Evolutionary conservation across 495 filamentous ascomycete species (phyloP), one percentile per base, ranked within the genome.

Genomic region (Penicillium psychrofluorescens): DNA sequence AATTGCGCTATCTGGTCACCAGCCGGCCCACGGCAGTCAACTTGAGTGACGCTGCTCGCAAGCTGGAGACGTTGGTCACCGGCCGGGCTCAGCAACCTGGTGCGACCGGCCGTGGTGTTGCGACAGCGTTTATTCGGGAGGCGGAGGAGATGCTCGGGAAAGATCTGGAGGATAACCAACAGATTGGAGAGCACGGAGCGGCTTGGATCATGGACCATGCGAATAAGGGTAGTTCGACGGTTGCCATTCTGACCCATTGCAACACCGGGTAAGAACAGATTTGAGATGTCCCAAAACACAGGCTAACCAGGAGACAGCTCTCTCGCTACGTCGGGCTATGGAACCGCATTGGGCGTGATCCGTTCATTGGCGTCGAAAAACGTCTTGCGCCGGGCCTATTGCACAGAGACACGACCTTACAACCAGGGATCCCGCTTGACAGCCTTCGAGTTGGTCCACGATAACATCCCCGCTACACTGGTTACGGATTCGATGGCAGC

Each of bases 401-500:
- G 90, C 71, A 95, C 92, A 49, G 92, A 98, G 66, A 98, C 92
- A 7, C 79, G 92, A 16, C 92, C 92, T 1, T 98, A 98, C 66
- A 98, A 98, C 67, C 92, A 98, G 72, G 92, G 92, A 35, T 91
- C 90, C 36, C 81, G 94, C 15, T 70, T 98, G 36, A 98, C 92
- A 10, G 91, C 94, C 7, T 98, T 90, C 66, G 92, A 98, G 68
- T 78, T 98, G 36, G 82, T 95, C 27, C 88, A 91, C 59, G 92
- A 98, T 59, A 69, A 80, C 11, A 94, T 98, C 45, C 92, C 92
- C n/a, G 79, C 89, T 12, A 95, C 88, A 0, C 69, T 98, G 38
- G 85, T 98, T 55, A 95, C 92, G 5, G 92, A 98, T 67, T 95
- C 90, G 40, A 98, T 97, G 92, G 92, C 88, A 6, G 88, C 80